Base-by-base conservation (phyloP, 805 yeast genomes). In the Zygotorulaspora danielsina region DNA sequence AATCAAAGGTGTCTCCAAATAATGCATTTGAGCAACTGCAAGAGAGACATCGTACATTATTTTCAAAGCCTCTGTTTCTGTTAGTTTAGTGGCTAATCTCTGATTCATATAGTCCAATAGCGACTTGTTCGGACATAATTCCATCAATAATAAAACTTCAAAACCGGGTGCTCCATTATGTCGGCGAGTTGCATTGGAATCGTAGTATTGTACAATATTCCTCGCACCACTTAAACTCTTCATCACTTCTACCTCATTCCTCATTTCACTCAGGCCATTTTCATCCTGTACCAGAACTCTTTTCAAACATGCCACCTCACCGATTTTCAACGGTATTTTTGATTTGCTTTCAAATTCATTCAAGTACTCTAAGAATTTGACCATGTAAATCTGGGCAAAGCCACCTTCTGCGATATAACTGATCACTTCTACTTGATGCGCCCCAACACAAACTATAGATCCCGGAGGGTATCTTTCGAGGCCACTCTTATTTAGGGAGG, bases 101-200 rank as follows among this genome's bases (percentile, higher is more conserved):
- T 81, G 73, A 63, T 90, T 93, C 97, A 90, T 89, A 57, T 74
- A 89, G 58, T 93, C 96, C 45, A 90, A 71, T 33, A 95, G 73
- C 12, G 95, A 86, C 47, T 83, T 76, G 59, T 84, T 84, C 8
- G 95, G 81, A 59, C 98, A 90, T 52, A 81, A 75, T 61, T 90
- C 98, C 97, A 90, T 93, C 48, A 90, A 69, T 30, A 90, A 77
- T 39, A 90, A 69, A 6, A 93, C 97, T 64, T 90, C 97, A 60
- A 86, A 93, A 1, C 76, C 77, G 7, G 61, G 60, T 19, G 54
- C 48, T 9, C 65, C 65, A 19, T 65, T 64, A 2, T 38, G 45
- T 12, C 54, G 50, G 39, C 85, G 67, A 30, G 81, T 78, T 1
- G 94, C 93, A 55, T 82, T 81, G 2, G 89, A 81, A 57, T 84